These are phyloP conservation scores for Tetrapisispora phaffii DNA, from an alignment of 805 yeast species.

Conservation along the genomic window DNA sequence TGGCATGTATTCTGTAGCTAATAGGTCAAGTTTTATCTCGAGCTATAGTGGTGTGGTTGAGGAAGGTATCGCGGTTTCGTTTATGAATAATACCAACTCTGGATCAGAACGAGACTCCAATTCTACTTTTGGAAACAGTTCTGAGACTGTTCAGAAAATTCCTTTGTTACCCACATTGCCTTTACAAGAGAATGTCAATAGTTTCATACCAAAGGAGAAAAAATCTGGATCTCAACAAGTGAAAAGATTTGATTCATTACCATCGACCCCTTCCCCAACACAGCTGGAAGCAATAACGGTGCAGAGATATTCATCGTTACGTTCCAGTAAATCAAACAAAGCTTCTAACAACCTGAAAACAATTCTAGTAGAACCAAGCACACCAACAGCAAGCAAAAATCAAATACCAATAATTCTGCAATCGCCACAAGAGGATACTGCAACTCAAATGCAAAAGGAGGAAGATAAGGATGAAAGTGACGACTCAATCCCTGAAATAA, in stretches of 20 bases:
- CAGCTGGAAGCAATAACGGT: neutral
- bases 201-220: neutral
- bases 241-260: neutral
- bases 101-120: neutral
- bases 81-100: conserved; percentile 6
- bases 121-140: neutral
- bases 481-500: neutral
- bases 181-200: conserved; percentile 5
- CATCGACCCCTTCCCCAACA: neutral
- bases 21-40: conserved; percentile 22
- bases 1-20: conserved; percentile 6
- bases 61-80: conserved; percentile 27
- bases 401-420: neutral
- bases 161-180: conserved; percentile 14
- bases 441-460: no score
- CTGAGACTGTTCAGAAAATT: neutral
- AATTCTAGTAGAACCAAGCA: neutral
- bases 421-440: no score
- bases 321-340: neutral
- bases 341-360: neutral
- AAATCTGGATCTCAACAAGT: neutral
- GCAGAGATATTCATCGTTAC: conserved; percentile 1
- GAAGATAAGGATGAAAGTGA: neutral
- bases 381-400: neutral
- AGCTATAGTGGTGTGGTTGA: conserved; percentile 27